Conservation (phyloP, 164 flowering plant genomes). For the Brasenia schreberi region DNA sequence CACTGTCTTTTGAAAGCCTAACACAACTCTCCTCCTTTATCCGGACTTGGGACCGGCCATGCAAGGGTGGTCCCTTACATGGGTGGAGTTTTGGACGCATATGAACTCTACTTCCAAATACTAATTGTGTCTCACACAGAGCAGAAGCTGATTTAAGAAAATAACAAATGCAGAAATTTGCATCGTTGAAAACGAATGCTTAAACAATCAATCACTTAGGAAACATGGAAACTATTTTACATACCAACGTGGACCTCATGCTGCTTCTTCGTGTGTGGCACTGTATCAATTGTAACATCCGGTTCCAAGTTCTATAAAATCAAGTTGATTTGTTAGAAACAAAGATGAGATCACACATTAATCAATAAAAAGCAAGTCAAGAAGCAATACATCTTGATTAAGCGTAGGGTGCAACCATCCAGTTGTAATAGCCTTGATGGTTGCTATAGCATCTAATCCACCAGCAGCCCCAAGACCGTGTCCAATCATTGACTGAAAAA, state of each 20-base stretch:
- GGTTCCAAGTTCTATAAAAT: slow-evolving; percentile 43
- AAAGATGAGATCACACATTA: slow-evolving; percentile 1
- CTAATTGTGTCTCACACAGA: too few relatives aligned
- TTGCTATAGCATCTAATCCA: slow-evolving; percentile 60
- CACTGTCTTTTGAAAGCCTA: too few relatives aligned
- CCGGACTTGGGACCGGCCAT: too few relatives aligned
- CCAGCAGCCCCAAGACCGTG: slow-evolving; percentile 65
- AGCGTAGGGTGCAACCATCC: slow-evolving; percentile 66
- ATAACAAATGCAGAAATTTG: too few relatives aligned
- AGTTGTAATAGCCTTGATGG: slow-evolving; percentile 53
- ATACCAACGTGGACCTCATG: slow-evolving; percentile 74
- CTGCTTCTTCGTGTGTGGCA: slow-evolving; percentile 60
- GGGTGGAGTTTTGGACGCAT: too few relatives aligned
- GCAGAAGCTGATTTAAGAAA: too few relatives aligned
- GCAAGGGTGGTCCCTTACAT: too few relatives aligned
- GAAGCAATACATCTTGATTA: slow-evolving; percentile 41
- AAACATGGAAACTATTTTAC: slow-evolving; percentile 6
- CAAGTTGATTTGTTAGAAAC: not conserved
- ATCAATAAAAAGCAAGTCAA: not conserved
- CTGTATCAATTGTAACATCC: slow-evolving; percentile 56
- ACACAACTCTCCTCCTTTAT: too few relatives aligned
- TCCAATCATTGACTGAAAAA: slow-evolving; percentile 56
- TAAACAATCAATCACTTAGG: not conserved
- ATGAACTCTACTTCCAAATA: too few relatives aligned
- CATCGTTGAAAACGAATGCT: too few relatives aligned